Percentiles rank a stretch among this genome's conserved stretches.
Conservation (phyloP, 495 filamentous ascomycete genomes). For the Pyrenula massariospora region DNA sequence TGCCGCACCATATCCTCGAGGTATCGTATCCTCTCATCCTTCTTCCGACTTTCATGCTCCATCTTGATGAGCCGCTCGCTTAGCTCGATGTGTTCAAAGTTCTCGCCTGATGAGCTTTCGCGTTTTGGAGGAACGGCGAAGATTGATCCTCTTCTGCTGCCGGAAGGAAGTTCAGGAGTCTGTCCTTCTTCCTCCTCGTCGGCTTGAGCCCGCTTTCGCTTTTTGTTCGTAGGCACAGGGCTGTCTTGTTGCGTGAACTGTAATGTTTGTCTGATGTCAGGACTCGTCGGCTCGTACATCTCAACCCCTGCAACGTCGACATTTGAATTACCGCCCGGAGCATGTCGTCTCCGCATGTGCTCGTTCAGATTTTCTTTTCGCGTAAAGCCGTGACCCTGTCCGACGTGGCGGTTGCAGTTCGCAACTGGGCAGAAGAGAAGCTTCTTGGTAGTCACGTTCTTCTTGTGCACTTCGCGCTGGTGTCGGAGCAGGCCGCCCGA, state of each 20-base stretch:
- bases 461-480: constrained; percentile 82
- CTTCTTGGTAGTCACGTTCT: constrained; percentile 74
- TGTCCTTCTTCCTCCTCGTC: not conserved
- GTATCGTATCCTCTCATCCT: not conserved
- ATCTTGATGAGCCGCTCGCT: not conserved
- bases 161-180: no score
- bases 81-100: not conserved
- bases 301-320: not conserved
- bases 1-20: not conserved
- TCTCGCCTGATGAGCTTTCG: no score
- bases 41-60: not conserved
- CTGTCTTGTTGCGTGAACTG: not conserved
- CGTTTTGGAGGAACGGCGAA: no score
- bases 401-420: constrained; percentile 78
- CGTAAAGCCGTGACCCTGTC: constrained; percentile 59
- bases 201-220: not conserved
- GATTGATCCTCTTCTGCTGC: no score
- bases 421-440: constrained; percentile 68
- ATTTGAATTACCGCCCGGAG: not conserved
- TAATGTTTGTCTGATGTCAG: not conserved
- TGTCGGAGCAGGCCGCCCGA: constrained; percentile 78
- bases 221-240: not conserved
- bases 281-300: not conserved
- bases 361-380: constrained; percentile 86
- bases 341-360: constrained; percentile 75